Conservation (phyloP, 1,284 basidiomycete species). For the Waitea zeae region DNA sequence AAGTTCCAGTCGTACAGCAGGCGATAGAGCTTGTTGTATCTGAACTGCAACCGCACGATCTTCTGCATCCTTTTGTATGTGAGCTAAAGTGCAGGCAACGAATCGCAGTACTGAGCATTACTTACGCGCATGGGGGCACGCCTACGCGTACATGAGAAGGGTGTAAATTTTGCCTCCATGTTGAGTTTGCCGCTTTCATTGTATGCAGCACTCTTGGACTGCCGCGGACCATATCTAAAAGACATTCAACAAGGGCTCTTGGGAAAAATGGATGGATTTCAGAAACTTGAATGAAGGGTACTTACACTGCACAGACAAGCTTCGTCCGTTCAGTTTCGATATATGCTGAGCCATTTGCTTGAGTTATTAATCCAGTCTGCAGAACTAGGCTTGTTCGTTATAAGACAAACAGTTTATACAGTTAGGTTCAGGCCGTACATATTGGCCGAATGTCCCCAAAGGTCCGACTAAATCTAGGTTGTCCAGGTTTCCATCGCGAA, state of each 20-base stretch:
- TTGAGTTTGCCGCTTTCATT: constrained; percentile 80
- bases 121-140: constrained; percentile 77
- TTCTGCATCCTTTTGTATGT: constrained; percentile 84
- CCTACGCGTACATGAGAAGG: constrained; percentile 69
- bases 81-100: constrained; percentile 4
- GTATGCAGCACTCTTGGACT: constrained; percentile 64
- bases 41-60: constrained; percentile 70
- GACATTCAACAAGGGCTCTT: not conserved
- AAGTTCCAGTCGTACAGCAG: constrained; percentile 77
- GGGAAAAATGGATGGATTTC: not conserved
- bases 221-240: constrained; percentile 81
- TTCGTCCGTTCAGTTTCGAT: constrained; percentile 84
- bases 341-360: constrained; percentile 92
- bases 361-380: constrained; percentile 75
- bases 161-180: constrained; percentile 93
- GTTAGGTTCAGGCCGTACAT: constrained; percentile 37
- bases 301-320: constrained; percentile 87
- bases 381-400: constrained; percentile 38
- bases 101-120: constrained; percentile 5
- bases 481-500: constrained; percentile 14
- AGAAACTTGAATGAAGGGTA: constrained; percentile 4
- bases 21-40: constrained; percentile 75
- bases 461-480: constrained; percentile 30
- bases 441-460: constrained; percentile 63
- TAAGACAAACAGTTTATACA: constrained; percentile 1